Conservation (phyloP, 176 grass and related monocot genomes). For the Phragmites australis region DNA sequence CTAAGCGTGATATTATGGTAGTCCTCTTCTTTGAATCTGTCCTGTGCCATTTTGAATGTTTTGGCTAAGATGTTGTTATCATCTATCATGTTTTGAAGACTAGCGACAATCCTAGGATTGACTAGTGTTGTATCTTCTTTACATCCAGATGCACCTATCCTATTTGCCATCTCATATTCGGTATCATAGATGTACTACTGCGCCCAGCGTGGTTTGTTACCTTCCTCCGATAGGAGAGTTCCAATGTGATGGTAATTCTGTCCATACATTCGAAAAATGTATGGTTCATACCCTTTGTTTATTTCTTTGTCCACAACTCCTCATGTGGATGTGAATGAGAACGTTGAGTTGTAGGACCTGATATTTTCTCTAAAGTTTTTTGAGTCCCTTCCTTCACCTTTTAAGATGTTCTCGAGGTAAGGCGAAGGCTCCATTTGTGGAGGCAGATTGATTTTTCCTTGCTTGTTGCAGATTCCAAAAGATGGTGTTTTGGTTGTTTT, state of each 20-base stretch:
- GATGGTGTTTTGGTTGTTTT: neutral
- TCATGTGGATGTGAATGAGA: conserved; percentile 19
- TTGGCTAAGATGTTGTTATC: conserved; percentile 21
- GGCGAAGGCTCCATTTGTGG: neutral
- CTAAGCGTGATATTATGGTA: neutral
- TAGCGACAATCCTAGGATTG: neutral
- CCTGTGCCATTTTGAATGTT: conserved; percentile 39
- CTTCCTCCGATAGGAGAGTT: conserved; percentile 11
- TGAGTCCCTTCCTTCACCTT: too few species aligned
- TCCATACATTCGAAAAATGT: conserved; percentile 24
- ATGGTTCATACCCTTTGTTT: conserved; percentile 22
- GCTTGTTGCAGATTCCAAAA: neutral
- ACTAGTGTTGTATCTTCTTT: neutral
- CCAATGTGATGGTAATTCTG: conserved; percentile 36
- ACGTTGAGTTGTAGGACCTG: conserved; percentile 21
- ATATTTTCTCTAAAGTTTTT: neutral
- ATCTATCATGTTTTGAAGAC: conserved; percentile 18
- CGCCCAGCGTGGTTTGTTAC: neutral
- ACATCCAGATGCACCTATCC: neutral
- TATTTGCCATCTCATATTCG: conserved; percentile 31
- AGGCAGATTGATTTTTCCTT: neutral
- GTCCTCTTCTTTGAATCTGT: conserved; percentile 32
- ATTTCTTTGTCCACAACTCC: conserved; percentile 20
- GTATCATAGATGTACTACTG: conserved; percentile 20
- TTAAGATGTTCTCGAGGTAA: neutral